Conservation (phyloP, 2,329 filamentous ascomycete genomes). For the Ceratocystis eucalypticola region DNA sequence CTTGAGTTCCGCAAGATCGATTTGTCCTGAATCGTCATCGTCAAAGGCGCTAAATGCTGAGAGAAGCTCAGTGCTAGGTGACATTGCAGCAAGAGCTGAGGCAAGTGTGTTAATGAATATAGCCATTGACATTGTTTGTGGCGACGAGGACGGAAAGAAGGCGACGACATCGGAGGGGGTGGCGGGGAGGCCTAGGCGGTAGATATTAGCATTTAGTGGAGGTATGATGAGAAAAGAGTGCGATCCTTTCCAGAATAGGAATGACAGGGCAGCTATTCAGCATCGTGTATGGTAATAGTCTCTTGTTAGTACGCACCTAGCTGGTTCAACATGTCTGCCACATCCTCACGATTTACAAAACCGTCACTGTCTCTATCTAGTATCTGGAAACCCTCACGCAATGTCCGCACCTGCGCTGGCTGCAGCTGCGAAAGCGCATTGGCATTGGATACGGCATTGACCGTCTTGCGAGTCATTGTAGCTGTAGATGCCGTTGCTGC, state of each 20-base stretch:
- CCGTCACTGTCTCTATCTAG: constrained; percentile 83
- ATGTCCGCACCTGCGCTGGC: constrained; percentile 66
- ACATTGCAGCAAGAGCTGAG: constrained; percentile 57
- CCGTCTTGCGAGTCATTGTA: constrained; percentile 17
- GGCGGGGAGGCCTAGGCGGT: constrained; percentile 53
- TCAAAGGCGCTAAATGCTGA: constrained; percentile 93
- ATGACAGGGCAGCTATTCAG: too few species aligned
- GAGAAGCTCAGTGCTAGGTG: constrained; percentile 63
- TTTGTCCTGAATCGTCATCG: constrained; percentile 85
- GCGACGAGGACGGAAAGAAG: constrained; percentile 65
- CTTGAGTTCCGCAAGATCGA: constrained; percentile 69
- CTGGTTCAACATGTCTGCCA: constrained; percentile 76
- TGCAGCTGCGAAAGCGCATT: constrained; percentile 60
- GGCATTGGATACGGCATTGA: constrained; percentile 26
- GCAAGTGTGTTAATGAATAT: constrained; percentile 76
- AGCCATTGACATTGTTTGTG: constrained; percentile 67
- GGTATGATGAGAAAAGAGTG: neutral
- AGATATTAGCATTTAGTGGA: constrained; percentile 17
- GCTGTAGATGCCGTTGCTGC: constrained; percentile 9
- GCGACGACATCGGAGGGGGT: constrained; percentile 55
- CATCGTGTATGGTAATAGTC: neutral
- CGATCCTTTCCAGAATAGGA: too few species aligned
- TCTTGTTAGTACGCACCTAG: constrained; percentile 42
- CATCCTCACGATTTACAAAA: constrained; percentile 64
- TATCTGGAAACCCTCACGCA: constrained; percentile 88